A percentile compares a stretch with the other conserved stretches of the same genome.
Conservation (phyloP, 805 yeast genomes). For the Candida maltosa region DNA sequence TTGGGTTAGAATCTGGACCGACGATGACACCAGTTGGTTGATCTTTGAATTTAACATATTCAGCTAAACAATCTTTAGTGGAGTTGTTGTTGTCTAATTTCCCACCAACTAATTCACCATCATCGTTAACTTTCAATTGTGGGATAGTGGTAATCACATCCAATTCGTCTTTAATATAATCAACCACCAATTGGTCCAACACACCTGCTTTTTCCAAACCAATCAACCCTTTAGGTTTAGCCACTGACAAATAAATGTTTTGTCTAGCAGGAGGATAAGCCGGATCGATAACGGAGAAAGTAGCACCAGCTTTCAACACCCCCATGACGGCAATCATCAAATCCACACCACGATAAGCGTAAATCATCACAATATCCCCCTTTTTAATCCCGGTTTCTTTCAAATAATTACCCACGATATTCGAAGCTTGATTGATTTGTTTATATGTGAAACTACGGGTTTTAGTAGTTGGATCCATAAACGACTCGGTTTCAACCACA, state of each 20-base stretch:
- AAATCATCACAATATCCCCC: conserved; percentile 97
- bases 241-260: conserved; percentile 87
- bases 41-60: conserved; percentile 44
- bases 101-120: conserved; percentile 72
- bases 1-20: conserved; percentile 97
- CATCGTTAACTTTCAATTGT: conserved; percentile 70
- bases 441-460: conserved; percentile 77
- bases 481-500: conserved; percentile 86
- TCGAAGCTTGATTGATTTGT: conserved; percentile 91
- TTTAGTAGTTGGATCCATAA: conserved; percentile 47
- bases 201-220: conserved; percentile 89
- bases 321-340: conserved; percentile 96
- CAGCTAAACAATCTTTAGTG: conserved; percentile 46
- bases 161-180: conserved; percentile 71
- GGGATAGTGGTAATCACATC: conserved; percentile 72
- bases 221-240: conserved; percentile 87
- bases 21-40: conserved; percentile 83
- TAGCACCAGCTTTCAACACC: conserved; percentile 96
- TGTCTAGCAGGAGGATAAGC: conserved; percentile 99
- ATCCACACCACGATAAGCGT: conserved; percentile 97
- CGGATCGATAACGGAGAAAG: conserved; percentile 97
- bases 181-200: conserved; percentile 72
- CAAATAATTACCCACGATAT: conserved; percentile 86
- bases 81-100: conserved; percentile 13
- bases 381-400: conserved; percentile 74